Base-by-base conservation (phyloP, 441 rosid genomes). In the Euphorbia celastroides region DNA sequence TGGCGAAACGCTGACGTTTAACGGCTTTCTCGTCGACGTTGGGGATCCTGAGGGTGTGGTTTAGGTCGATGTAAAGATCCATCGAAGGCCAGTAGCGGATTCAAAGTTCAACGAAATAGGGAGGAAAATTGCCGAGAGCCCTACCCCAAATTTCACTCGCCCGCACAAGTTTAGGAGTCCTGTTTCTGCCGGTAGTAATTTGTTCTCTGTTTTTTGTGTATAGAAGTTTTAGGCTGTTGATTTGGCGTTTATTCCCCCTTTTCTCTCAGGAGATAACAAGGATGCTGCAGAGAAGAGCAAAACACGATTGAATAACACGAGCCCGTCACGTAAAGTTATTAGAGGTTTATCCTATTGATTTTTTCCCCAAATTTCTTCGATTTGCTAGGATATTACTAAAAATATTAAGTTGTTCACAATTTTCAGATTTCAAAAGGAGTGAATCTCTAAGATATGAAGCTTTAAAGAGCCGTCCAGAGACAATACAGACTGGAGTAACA, bases 21-120 rank as follows among this genome's bases (percentile, higher is more conserved):
- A 72, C 61, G 78, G 89, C 26, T 86, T 80, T 73, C 80, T 86
- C 36, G 90, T 94, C 14, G 91, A 88, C 66, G 72, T 94, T 27
- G 86, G 93, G 7, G 88, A 87, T 62, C 90, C 81, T 5, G 81
- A 77, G 25, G 85, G 82, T 8, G 81, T 41, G 48, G 22, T 46
- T 16, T 42, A 62, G 48, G 22, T 46, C 19, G 58, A 62, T 8
- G 41, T n/a, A 30, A 20, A 57, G 34, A 14, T 48, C 20, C 54
- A 62, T 57, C 66, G 60, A 20, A 69, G 68, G 62, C 42, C 61
- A 70, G 11, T 52, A 19, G 20, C 65, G 63, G 79, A 72, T 60
- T 52, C 60, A 36, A 77, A 57, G 19, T 26, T 55, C 10, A 72
- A 42, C 57, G 74, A 63, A 46, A 72, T 64, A 60, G 80, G 73